Evolutionary conservation across 208 protist genomes (phyloP).

Genomic region (Crithidia mellificae): DNA sequence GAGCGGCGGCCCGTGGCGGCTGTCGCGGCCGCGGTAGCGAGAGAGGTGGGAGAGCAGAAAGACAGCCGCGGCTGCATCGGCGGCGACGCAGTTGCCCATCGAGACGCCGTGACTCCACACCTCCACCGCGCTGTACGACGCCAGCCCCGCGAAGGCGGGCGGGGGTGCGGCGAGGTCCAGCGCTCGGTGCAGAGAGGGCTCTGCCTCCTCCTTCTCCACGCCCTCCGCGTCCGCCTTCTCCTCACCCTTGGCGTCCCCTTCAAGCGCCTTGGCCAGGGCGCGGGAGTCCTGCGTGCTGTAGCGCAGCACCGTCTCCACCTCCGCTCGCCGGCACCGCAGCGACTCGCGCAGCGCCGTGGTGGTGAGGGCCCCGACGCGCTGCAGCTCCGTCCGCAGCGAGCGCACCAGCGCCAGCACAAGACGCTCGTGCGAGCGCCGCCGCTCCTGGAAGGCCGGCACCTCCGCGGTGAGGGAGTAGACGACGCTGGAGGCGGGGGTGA

Average conservation of each 20-base stretch:
- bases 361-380: slow-evolving; percentile 42
- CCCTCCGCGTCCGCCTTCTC: slow-evolving; percentile 25
- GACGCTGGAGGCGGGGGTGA: slow-evolving; percentile 59
- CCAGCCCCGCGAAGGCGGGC: slow-evolving; percentile 52
- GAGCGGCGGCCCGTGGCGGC: slow-evolving; percentile 4
- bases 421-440: slow-evolving; percentile 39
- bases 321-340: slow-evolving; percentile 50
- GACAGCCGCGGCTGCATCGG: slow-evolving; percentile 56
- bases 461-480: slow-evolving; percentile 59
- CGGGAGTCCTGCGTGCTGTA: slow-evolving; percentile 42
- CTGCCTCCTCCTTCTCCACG: slow-evolving; percentile 8
- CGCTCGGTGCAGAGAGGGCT: slow-evolving; percentile 1
- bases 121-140: slow-evolving; percentile 63
- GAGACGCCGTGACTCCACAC: slow-evolving; percentile 80
- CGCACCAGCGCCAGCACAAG: slow-evolving; percentile 47
- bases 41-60: slow-evolving; percentile 56
- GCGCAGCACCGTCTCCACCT: slow-evolving; percentile 51
- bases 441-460: slow-evolving; percentile 42
- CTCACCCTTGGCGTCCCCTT: slow-evolving; percentile 19
- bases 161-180: slow-evolving; percentile 18
- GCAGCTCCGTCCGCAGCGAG: slow-evolving; percentile 49
- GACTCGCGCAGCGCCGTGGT: slow-evolving; percentile 58
- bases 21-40: slow-evolving; percentile 28
- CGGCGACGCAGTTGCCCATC: slow-evolving; percentile 32
- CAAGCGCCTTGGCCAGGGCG: slow-evolving; percentile 14